Percentiles rank a stretch among this genome's conserved stretches.
Conservation (phyloP, 192 early-diverging fungal species). For the Linnemannia hyalina region DNA sequence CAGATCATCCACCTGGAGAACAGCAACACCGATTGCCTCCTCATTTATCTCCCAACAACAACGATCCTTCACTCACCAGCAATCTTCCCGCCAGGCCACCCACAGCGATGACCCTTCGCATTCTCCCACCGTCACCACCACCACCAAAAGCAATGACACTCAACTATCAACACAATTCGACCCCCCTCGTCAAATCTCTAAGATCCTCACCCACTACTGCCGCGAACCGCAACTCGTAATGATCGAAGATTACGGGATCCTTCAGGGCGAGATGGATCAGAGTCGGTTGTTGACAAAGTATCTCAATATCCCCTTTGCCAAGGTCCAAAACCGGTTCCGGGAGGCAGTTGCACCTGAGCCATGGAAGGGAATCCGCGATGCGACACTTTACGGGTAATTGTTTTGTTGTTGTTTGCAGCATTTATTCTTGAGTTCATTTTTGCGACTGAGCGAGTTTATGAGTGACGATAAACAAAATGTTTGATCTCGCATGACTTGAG, state of each 20-base stretch:
- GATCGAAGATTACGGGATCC: conserved; percentile 38
- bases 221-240: conserved; percentile 44
- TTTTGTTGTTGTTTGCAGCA: background rate
- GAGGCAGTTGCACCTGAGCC: conserved; percentile 27
- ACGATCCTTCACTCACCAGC: background rate
- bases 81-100: background rate
- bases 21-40: background rate
- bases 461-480: background rate
- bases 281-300: conserved; percentile 47
- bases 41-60: background rate
- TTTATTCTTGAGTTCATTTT: background rate
- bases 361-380: conserved; percentile 47
- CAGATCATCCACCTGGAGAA: background rate
- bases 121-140: background rate
- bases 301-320: conserved; percentile 42
- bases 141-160: no score
- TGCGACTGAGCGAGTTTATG: background rate
- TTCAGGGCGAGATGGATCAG: conserved; percentile 49
- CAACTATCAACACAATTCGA: conserved; percentile 10
- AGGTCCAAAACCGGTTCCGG: conserved; percentile 22
- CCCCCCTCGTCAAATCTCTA: conserved; percentile 28
- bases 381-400: conserved; percentile 40
- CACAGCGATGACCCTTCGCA: background rate
- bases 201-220: conserved; percentile 36
- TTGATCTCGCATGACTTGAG: no score